Base-by-base conservation (phyloP, 345 rosid genomes). In the Syzygium jambos region DNA sequence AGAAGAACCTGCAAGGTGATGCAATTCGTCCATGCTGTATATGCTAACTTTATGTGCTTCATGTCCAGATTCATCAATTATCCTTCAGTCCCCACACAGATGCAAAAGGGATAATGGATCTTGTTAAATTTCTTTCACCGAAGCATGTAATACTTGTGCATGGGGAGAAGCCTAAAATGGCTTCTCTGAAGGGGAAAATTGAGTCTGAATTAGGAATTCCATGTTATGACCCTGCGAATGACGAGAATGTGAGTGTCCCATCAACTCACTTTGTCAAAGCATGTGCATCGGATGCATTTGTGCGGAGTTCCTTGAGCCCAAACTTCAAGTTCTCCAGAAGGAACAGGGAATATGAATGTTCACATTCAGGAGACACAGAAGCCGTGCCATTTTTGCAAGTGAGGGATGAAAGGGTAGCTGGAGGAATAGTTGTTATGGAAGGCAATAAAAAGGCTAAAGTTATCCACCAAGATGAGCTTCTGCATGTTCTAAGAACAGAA, bases 41-140 rank as follows among this genome's bases (percentile, higher is more conserved):
- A 52, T 63, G 68, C 38, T 55, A 22, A 57, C 73, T 7, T 16
- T n/a, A 4, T 52, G 23, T 85, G 54, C 89, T 90, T 25, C 85
- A 2, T 86, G 89, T 43, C 88, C 91, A 98, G 99, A 94, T 96
- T 90, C 99, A 95, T 89, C 98, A 98, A 89, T 90, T 96, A 89
- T 93, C 99, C 78, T 98, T 98, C 92, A 96, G 98, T 92, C 95
- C 99, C 83, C 99, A 96, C 90, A 95, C 99, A 30, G 99, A 98
- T 89, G 93, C 95, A 41, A 96, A 96, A 91, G 98, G 99, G 86
- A 98, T 95, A 65, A 95, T 98, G 99, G 99, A 98, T 94, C 99
- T 96, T 54, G 93, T 93, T 13, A 95, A 89, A 87, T 98, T 95
- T 91, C 99, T 96, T 43, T 92, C 95, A 38, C 99, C 99, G 3